A percentile compares a stretch with the other conserved stretches of the same genome.
These are phyloP conservation scores for Cicer yamashitae DNA, from an alignment of 306 rosid genomes.

Conservation along the genomic window DNA sequence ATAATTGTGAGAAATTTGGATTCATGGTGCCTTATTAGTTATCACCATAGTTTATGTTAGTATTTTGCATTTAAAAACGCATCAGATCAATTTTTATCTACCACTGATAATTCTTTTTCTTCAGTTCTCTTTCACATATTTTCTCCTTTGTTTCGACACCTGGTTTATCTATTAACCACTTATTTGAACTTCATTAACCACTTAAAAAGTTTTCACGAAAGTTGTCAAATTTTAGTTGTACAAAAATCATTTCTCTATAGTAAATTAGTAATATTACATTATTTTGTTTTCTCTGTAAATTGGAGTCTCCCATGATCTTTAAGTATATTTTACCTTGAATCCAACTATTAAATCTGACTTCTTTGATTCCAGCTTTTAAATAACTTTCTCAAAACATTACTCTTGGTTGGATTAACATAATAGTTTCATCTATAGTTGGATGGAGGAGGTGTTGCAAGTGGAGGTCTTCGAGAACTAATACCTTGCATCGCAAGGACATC, in stretches of 20 bases:
- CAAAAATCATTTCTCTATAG: background rate
- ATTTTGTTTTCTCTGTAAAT: background rate
- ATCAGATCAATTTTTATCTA: too few relatives aligned
- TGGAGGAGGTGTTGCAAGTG: constrained; percentile 98
- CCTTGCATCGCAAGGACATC: constrained; percentile 98
- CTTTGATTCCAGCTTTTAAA: background rate
- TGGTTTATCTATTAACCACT: too few relatives aligned
- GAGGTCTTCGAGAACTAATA: constrained; percentile 94
- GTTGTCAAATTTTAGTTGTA: too few relatives aligned
- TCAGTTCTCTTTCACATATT: background rate
- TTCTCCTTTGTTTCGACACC: background rate
- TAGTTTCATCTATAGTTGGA: constrained; percentile 70
- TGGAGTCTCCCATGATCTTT: constrained; percentile 12
- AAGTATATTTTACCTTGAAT: background rate
- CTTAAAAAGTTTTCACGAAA: too few relatives aligned
- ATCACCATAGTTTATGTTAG: background rate
- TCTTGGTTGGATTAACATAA: constrained; percentile 38
- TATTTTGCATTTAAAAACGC: background rate
- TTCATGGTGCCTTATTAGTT: background rate
- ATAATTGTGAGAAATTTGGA: constrained; percentile 18
- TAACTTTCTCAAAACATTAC: constrained; percentile 11
- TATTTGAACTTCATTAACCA: too few relatives aligned
- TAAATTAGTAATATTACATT: background rate
- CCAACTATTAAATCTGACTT: constrained; percentile 30
- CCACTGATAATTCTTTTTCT: background rate